Conservation (phyloP, 1,284 basidiomycete genomes). For the Sparassis latifolia region DNA sequence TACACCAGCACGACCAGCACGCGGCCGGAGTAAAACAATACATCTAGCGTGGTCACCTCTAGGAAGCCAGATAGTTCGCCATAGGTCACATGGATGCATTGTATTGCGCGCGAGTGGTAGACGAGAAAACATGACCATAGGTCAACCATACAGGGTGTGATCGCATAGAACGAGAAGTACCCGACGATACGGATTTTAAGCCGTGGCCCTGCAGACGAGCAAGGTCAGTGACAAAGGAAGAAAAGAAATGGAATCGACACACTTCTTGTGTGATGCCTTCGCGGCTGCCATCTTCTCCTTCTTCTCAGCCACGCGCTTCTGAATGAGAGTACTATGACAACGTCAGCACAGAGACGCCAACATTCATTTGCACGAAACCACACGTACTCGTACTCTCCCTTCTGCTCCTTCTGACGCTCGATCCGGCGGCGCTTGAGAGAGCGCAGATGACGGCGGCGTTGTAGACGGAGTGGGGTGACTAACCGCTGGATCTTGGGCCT, state of each 20-base stretch:
- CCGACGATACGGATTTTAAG: slow-evolving; percentile 8
- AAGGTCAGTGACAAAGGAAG: not conserved
- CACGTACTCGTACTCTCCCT: slow-evolving; percentile 83
- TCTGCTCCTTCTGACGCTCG: slow-evolving; percentile 92
- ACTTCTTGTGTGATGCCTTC: slow-evolving; percentile 74
- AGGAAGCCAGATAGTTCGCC: slow-evolving; percentile 1
- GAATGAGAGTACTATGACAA: slow-evolving; percentile 55
- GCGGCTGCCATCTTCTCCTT: slow-evolving; percentile 80
- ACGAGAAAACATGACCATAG: slow-evolving; percentile 10
- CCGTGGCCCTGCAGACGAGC: slow-evolving; percentile 4
- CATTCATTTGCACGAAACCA: not conserved
- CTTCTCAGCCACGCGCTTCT: slow-evolving; percentile 91
- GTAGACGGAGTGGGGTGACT: slow-evolving; percentile 92
- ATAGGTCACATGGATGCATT: slow-evolving; percentile 10
- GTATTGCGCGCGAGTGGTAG: slow-evolving; percentile 8
- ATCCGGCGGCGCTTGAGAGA: slow-evolving; percentile 87
- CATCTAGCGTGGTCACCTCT: no score
- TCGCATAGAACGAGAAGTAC: slow-evolving; percentile 6
- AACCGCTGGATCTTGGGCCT: slow-evolving; percentile 88
- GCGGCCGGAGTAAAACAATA: no score
- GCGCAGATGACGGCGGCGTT: slow-evolving; percentile 92
- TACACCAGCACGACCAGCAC: no score
- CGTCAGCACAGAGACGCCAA: not conserved
- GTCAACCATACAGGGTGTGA: slow-evolving; percentile 7
- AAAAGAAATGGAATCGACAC: slow-evolving; percentile 4